Percentiles rank a stretch among this genome's conserved stretches.
phyloP scores from a whole-genome alignment of 1,139 yeast genomes.

The Yamadazyma sp. region DNA sequence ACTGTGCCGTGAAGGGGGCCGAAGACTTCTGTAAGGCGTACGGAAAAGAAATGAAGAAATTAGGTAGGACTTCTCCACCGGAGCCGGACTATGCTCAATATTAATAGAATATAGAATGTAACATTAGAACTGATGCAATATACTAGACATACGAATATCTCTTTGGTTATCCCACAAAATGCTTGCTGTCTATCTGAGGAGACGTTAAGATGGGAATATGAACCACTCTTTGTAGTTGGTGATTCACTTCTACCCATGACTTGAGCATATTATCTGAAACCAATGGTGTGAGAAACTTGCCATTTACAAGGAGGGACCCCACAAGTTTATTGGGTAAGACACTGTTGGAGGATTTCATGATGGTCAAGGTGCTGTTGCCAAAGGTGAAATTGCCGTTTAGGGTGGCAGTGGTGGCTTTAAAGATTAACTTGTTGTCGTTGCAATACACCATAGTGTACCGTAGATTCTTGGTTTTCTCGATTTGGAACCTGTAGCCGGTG shows the following conservation, averaged over 20 bases:
- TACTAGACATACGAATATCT: no score
- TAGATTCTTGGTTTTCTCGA: conserved; percentile 20
- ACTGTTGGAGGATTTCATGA: conserved; percentile 10
- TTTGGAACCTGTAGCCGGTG: conserved; percentile 35
- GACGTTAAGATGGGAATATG: conserved; percentile 35
- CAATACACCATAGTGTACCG: conserved; percentile 24
- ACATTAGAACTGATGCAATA: no score
- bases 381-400: conserved; percentile 9
- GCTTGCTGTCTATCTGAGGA: conserved; percentile 27
- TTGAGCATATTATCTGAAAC: conserved; percentile 23
- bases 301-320: conserved; percentile 12
- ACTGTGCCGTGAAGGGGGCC: conserved; percentile 31
- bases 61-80: conserved; percentile 16
- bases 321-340: conserved; percentile 14
- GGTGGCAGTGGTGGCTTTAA: conserved; percentile 23
- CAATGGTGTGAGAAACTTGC: conserved; percentile 22
- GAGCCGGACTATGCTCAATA: conserved; percentile 17
- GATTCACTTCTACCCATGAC: conserved; percentile 31
- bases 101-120: neutral
- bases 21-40: conserved; percentile 20
- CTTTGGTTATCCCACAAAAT: conserved; percentile 9
- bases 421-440: conserved; percentile 29
- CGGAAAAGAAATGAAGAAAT: conserved; percentile 19
- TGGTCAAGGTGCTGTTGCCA: conserved; percentile 9
- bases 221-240: conserved; percentile 17